Conservation (phyloP, 805 yeast species). For the Metschnikowia koreensis region DNA sequence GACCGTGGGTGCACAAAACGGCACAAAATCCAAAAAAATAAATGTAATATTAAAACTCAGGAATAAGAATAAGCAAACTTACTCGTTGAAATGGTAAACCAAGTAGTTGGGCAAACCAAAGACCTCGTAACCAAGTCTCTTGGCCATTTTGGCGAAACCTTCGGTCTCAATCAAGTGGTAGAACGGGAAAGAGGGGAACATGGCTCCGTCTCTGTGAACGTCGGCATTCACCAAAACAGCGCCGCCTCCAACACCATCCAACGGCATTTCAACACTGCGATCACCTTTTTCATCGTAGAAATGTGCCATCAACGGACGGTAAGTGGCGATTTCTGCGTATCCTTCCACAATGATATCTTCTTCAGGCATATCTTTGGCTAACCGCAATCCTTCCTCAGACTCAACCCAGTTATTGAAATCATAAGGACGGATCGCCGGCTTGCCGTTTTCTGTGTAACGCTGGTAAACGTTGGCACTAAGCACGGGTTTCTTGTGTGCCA, state of each 20-base stretch:
- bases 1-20: neutral
- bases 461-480: slow-evolving; percentile 93
- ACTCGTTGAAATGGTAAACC: slow-evolving; percentile 88
- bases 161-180: slow-evolving; percentile 96
- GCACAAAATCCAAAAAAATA: neutral
- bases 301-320: slow-evolving; percentile 91
- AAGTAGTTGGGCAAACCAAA: slow-evolving; percentile 92
- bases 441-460: slow-evolving; percentile 61
- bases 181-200: slow-evolving; percentile 98
- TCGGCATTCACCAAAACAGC: slow-evolving; percentile 94
- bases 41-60: neutral
- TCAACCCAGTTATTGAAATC: slow-evolving; percentile 97
- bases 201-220: slow-evolving; percentile 98
- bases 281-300: slow-evolving; percentile 69
- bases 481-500: slow-evolving; percentile 80
- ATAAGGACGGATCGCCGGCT: slow-evolving; percentile 74
- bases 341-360: slow-evolving; percentile 97
- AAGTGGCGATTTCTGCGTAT: slow-evolving; percentile 88
- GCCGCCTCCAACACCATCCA: slow-evolving; percentile 99
- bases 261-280: slow-evolving; percentile 63
- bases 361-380: slow-evolving; percentile 71
- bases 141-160: slow-evolving; percentile 98
- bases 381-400: slow-evolving; percentile 69
- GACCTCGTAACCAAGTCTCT: slow-evolving; percentile 86
- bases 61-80: slow-evolving; percentile 3